These are phyloP conservation scores for Trichoderma afroharzianum DNA, from an alignment of 2,329 filamentous ascomycete genomes.

Conservation along the genomic window DNA sequence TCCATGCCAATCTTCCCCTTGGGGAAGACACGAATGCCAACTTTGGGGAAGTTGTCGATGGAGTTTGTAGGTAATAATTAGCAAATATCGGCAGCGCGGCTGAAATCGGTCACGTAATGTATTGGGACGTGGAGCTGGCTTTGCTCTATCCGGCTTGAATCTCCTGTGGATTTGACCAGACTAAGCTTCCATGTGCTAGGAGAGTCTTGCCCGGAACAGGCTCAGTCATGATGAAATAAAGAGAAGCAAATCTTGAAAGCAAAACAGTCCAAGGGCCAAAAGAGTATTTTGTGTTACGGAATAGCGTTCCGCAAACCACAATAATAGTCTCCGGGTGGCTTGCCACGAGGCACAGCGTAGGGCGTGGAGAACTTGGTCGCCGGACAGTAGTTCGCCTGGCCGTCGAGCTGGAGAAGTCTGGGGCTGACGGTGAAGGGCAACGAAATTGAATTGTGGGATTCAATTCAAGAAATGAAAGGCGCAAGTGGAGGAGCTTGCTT, in stretches of 20 bases:
- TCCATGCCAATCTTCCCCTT: not conserved
- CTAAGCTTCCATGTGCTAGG: not conserved
- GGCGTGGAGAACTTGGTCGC: not conserved
- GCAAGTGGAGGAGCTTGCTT: not conserved
- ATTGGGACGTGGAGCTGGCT: conserved; percentile 8
- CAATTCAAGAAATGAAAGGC: not conserved
- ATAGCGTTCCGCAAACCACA: not conserved
- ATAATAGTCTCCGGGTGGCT: conserved; percentile 9
- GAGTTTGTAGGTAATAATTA: conserved; percentile 15
- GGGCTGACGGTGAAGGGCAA: conserved; percentile 8
- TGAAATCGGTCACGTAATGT: conserved; percentile 10
- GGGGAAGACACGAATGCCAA: not conserved
- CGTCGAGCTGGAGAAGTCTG: not conserved
- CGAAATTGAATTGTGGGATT: conserved; percentile 7
- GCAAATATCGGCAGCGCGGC: not conserved
- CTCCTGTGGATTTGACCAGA: not conserved
- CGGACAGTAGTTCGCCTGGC: not conserved
- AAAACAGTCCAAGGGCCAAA: not conserved
- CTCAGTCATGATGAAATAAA: not conserved
- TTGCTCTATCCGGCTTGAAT: not conserved
- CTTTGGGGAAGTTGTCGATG: not conserved
- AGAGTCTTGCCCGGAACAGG: not conserved
- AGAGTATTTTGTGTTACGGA: not conserved
- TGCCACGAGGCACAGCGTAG: conserved; percentile 1
- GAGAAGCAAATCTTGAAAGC: not conserved